Evolutionary conservation across 495 filamentous ascomycete genomes (phyloP), one percentile per base, ranked within the genome.

Genomic region (Pyronema omphalodes): DNA sequence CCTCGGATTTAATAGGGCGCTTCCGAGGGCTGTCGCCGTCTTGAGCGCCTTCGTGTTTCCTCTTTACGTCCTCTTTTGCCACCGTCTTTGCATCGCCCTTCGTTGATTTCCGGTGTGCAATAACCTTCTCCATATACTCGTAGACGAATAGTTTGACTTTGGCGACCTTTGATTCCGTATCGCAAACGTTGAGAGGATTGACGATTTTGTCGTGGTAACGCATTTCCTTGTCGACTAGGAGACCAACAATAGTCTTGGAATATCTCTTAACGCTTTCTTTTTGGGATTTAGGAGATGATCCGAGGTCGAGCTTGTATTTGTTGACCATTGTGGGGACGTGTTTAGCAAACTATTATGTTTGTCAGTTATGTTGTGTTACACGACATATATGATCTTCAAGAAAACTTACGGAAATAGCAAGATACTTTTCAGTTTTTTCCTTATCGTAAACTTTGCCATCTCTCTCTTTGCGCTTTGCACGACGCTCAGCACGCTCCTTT

Each of bases 251-350:
- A 52, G 58, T 59, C 43, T 63, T 63, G 14, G 60, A 55, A n/a
- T 63, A 53, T 15, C 58, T 63, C 34, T 63, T 63, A 35, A 62
- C 57, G n/a, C 48, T 53, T 12, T 60, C 61, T 29, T 54, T 57
- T 11, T 23, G 23, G 47, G 47, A 50, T 12, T 34, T 50, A 1
- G 47, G 47, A 4, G 18, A 35, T n/a, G 61, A 54, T 18, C 57
- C 61, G n/a, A 60, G 45, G 37, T 63, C 57, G 9, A 14, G 35
- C 33, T 64, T 57, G 29, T 58, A 64, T 41, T 63, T 63, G 33
- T 51, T 56, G 0, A 64, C 61, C 19, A 60, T 57, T 29, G 60
- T 64, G 9, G 60, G 61, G 34, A 63, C 61, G 29, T 64, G 61
- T 41, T 60, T 60, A 14, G 53, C 58, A 52, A 63, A 60, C 60